Evolutionary conservation across 1,284 basidiomycete genomes (phyloP).

Genomic region (Ustilago shanxiensis): DNA sequence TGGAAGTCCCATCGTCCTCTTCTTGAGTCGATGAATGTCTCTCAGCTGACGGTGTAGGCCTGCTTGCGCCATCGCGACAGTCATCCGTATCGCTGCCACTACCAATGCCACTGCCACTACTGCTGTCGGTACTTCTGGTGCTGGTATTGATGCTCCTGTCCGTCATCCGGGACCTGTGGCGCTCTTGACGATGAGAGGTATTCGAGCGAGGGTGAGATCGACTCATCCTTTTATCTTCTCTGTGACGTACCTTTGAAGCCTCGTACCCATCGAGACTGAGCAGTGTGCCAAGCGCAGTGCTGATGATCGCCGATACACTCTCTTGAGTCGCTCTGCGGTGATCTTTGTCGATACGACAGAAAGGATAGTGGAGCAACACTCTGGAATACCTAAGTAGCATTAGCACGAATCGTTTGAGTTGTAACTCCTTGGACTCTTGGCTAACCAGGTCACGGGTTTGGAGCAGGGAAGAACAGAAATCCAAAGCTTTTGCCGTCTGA

Average conservation of each 20-base stretch:
- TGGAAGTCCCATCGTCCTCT: neutral
- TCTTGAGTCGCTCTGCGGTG: constrained; percentile 18
- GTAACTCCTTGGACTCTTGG: constrained; percentile 3
- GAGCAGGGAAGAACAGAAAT: constrained; percentile 15
- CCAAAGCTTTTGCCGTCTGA: constrained; percentile 10
- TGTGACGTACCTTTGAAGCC: no score
- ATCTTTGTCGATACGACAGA: constrained; percentile 14
- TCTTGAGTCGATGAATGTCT: neutral
- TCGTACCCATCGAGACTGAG: neutral
- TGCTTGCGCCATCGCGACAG: neutral
- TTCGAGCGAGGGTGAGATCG: no score
- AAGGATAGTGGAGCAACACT: constrained; percentile 20
- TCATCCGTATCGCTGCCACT: neutral
- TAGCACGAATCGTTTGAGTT: constrained; percentile 19
- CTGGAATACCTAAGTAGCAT: constrained; percentile 17
- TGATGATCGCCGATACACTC: constrained; percentile 12
- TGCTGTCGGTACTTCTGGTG: neutral
- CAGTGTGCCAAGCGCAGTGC: constrained; percentile 12
- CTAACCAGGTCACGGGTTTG: constrained; percentile 10
- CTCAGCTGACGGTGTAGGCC: neutral
- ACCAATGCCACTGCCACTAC: neutral
- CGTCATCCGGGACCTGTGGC: neutral
- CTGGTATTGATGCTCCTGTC: neutral
- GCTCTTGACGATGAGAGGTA: neutral
- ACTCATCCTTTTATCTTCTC: no score